Percentiles rank a stretch among this genome's conserved stretches.
phyloP scores from a whole-genome alignment of 2,329 filamentous ascomycete species.

The Aspergillus luchuensis region DNA sequence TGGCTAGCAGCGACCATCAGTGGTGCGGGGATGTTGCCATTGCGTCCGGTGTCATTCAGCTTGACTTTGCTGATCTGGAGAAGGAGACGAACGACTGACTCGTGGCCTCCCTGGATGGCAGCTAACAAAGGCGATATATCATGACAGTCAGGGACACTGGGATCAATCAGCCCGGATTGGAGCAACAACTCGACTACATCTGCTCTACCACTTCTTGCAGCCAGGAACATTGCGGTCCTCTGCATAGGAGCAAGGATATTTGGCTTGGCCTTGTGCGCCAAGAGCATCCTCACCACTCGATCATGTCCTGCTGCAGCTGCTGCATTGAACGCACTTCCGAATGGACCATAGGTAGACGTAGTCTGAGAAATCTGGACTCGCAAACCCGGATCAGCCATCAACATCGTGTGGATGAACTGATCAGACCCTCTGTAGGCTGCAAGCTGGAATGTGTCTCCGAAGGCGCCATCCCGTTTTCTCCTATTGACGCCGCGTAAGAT shows the following conservation, averaged over 20 bases:
- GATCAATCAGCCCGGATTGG: not conserved
- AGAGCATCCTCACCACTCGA: not conserved
- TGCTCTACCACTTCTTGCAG: not conserved
- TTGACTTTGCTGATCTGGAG: not conserved
- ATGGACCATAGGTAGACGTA: not conserved
- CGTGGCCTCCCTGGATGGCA: not conserved
- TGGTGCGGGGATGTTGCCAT: not conserved
- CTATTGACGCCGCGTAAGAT: not conserved
- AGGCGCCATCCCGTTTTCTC: not conserved
- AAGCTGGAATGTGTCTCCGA: conserved; percentile 7
- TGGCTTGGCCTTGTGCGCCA: not conserved
- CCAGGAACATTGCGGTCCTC: not conserved
- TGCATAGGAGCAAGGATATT: not conserved
- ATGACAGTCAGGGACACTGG: not conserved
- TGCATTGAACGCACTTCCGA: conserved; percentile 2
- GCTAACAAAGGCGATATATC: not conserved
- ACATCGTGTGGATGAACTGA: not conserved
- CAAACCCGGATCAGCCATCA: not conserved
- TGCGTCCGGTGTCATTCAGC: not conserved
- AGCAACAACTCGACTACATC: not conserved
- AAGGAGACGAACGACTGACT: not conserved
- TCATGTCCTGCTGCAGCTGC: conserved; percentile 9
- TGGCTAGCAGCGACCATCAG: not conserved
- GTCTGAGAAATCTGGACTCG: no score
- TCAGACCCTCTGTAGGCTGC: conserved; percentile 3